Base-by-base conservation (phyloP, 169 alveolate species). In the Plasmodium falciparum region DNA sequence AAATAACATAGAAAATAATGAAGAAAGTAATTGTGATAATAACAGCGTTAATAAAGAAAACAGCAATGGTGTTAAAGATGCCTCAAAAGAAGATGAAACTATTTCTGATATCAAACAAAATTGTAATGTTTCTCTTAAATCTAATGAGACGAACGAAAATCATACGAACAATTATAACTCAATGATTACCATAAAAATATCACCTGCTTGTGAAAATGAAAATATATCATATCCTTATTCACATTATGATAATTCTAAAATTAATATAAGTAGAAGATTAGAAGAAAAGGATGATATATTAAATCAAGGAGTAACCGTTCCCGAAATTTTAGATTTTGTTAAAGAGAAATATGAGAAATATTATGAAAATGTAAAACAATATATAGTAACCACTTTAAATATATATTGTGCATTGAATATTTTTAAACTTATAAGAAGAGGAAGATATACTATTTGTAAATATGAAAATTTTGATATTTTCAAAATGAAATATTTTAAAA, bases 231-330 rank as follows among this genome's bases (percentile, higher is more conserved):
- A 33, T 33, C 45, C 45, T 4, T 33, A 33, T 33, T 33, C 45
- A 7, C 12, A 80, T 69, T 80, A 52, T 80, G 61, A 69, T n/a
- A 24, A 20, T 45, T 17, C 72, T n/a, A 15, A 11, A 49, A 17
- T 52, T 52, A 67, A 80, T 12, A 54, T 80, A 26, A 52, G 22
- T 69, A 66, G 59, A 52, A 66, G 90, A 62, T 12, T 80, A 24
- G 74, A 80, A 24, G 73, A 52, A 54, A 80, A 80, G 43, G 45
- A 80, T 80, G 90, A 80, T 33, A 80, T 80, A 80, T 73, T 80
- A 67, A 80, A 80, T 59, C 90, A 80, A 69, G 90, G 90, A n/a
- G 90, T 80, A 80, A 80, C 90, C 2, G 90, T 80, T 22, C 70
- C 90, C 5, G 90, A 80, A 80, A 80, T 80, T 0, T 50, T 80